Evolutionary conservation across 1,284 basidiomycete species (phyloP), one percentile per base, ranked within the genome.

Genomic region (Leccinum angustisporum): DNA sequence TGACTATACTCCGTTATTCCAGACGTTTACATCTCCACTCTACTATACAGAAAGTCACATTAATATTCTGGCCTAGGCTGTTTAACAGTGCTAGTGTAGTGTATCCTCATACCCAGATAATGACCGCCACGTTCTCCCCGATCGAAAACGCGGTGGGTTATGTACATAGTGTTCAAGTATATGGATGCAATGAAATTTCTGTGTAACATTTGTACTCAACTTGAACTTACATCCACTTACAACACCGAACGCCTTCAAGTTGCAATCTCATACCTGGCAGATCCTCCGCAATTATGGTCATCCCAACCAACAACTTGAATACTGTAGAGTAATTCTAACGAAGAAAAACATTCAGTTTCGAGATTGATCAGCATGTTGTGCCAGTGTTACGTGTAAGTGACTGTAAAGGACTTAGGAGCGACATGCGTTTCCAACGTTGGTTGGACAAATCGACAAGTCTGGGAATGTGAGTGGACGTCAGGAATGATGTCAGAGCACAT

Each of bases 371-470:
- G 30, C 8, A 1, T 33, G 2, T 1, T 30, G 5, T 31, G n/a
- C n/a, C n/a, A n/a, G n/a, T n/a, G n/a, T n/a, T n/a, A n/a, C n/a
- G n/a, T n/a, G n/a, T n/a, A n/a, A n/a, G n/a, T n/a, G n/a, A n/a
- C n/a, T n/a, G n/a, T n/a, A n/a, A n/a, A n/a, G n/a, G n/a, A n/a
- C n/a, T n/a, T n/a, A n/a, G n/a, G n/a, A n/a, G n/a, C n/a, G n/a
- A n/a, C 71, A 1, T 61, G 75, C 73, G 8, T 71, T 68, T 55
- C 72, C 70, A 46, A 75, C 72, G 14, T 75, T 75, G 8, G 58
- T 54, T 1, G 75, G 75, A 25, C 64, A 69, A 7, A 75, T 71
- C 0, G 75, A 77, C 61, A 76, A 8, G 54, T 75, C 75, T 75
- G 27, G 13, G 2, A n/a, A 33, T n/a, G 30, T 13, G 5, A 25